Base-by-base conservation (phyloP, 176 grass and related monocot species). In the Panicum miliaceum region DNA sequence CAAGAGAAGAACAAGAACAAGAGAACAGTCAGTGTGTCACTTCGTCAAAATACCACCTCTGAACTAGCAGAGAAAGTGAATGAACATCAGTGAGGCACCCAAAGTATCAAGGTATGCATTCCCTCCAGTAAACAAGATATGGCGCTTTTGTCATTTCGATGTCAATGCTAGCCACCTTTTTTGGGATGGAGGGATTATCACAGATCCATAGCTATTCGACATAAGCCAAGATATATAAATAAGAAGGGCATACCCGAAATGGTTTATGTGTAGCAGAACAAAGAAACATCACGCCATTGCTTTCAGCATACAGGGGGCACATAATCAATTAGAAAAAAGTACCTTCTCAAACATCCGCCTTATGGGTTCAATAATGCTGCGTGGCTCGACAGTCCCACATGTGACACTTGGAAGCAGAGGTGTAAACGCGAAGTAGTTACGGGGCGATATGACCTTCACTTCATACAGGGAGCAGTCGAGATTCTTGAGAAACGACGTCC, bases 371-470 rank as follows among this genome's bases (percentile, higher is more conserved):
- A 98, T 27, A 67, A 98, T 95, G 75, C 95, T 98, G 84, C 95
- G 90, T 1, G 92, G 79, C 63, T 98, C 95, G 14, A 98, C 95
- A 1, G 95, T 98, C 6, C 95, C 95, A 68, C 92, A 98, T 29
- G 95, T 98, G 64, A 98, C 83, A 32, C 95, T 98, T 2, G 95
- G 95, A 68, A 98, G 88, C 68, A 98, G 82, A 54, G 95, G 95
- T 12, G 95, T 98, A 68, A 98, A 98, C 51, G 95, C 91, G 37
- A 98, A 98, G 69, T 98, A 98, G 62, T 98, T 98, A 22, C 95
- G 86, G 41, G 95, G 95, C 18, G 95, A 98, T 52, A 98, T 83
- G 69, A 98, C 91, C 88, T 93, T 92, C 42, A 95, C 95, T 9
- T 98, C 95, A 32, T 98, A 98, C 34, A 62, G 61, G 52, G 92